Evolutionary conservation across 306 rosid species (phyloP).

Genomic region (Arachis hypogaea): DNA sequence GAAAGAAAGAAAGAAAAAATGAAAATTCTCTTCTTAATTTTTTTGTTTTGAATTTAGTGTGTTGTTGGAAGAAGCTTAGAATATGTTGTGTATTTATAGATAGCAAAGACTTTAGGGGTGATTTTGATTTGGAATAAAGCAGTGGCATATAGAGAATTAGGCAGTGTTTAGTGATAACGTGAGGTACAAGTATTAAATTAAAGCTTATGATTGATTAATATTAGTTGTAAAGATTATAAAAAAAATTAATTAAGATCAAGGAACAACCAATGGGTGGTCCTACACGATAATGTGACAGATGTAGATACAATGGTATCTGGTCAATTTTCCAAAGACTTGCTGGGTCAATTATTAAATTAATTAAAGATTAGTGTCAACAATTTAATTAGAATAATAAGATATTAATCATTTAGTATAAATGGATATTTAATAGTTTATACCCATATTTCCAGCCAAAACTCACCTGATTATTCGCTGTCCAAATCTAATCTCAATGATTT

Average conservation of each 20-base stretch:
- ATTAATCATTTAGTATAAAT: no score
- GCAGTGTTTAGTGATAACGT: background rate
- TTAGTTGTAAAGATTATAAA: background rate
- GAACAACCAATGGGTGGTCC: slow-evolving; percentile 20
- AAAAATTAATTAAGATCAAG: background rate
- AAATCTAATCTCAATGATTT: background rate
- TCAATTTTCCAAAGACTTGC: background rate
- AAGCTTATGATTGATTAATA: background rate
- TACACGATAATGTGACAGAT: slow-evolving; percentile 10
- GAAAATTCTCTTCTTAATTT: background rate
- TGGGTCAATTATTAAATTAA: background rate
- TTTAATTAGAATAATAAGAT: background rate
- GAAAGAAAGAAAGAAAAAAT: background rate
- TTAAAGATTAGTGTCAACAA: background rate
- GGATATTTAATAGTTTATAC: background rate
- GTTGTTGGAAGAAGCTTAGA: background rate
- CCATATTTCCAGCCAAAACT: background rate
- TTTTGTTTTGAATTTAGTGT: background rate
- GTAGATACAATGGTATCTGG: slow-evolving; percentile 1
- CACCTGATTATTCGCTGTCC: background rate
- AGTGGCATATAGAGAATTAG: slow-evolving; percentile 29
- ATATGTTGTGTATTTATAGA: slow-evolving; percentile 31
- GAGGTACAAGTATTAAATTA: slow-evolving; percentile 21
- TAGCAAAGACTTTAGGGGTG: background rate
- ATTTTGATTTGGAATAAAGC: background rate